Evolutionary conservation across 306 rosid species (phyloP), one percentile per base, ranked within the genome.

Genomic region (Pterocarpus macrocarpus): DNA sequence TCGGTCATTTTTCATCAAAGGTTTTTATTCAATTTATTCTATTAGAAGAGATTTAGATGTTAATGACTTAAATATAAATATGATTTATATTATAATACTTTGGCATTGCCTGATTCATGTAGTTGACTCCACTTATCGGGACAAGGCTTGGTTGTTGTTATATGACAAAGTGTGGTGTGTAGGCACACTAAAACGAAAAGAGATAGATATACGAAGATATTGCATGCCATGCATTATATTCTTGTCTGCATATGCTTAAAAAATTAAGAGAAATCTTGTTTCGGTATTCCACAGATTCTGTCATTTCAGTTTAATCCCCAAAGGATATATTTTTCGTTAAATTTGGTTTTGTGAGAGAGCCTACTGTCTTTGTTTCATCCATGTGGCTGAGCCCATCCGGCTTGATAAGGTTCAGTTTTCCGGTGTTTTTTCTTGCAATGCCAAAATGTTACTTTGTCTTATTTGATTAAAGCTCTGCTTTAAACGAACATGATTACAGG

Each of bases 141-240:
- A 22, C 28, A 22, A 22, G 28, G 28, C 28, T 22, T 22, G 28
- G 28, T 22, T 22, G 28, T 22, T 22, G 28, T 22, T 22, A 66
- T 62, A 4, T 36, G 83, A 63, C 50, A 52, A 53, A 36, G 34
- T 39, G 38, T 35, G 44, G 59, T 67, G 52, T 8, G 3, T 45
- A 45, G 57, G 55, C 77, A 57, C 56, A 66, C 56, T 3, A 14
- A 53, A 39, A 39, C 47, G 41, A 39, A 62, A 76, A 49, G 44
- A 36, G 15, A 33, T 49, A 76, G 53, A 76, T 85, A 15, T 52
- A 64, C 66, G 34, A 69, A 71, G 72, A 71, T 12, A 72, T 43
- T 79, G 50, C 80, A 38, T 73, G 50, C 38, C 52, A 3, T 63
- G 36, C 44, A 38, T 28, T 30, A 7, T n/a, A 72, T 5, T 49